These are phyloP conservation scores for Leishmania tropica DNA, from an alignment of 208 protist genomes.

Conservation along the genomic window DNA sequence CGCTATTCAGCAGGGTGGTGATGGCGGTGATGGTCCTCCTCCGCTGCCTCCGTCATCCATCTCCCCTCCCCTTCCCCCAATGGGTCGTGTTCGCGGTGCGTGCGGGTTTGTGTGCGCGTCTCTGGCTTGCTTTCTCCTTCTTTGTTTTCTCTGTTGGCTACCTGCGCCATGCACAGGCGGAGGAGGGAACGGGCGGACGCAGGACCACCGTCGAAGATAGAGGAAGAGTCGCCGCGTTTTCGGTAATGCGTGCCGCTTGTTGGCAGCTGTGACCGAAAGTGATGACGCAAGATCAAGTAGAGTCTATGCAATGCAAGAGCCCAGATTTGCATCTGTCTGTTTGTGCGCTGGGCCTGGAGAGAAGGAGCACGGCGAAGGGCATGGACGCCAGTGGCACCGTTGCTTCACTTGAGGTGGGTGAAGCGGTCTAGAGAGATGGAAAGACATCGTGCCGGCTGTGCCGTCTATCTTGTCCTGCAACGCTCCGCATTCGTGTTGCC, in stretches of 20 bases:
- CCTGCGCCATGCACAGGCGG: neutral
- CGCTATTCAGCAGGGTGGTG: neutral
- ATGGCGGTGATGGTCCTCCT: neutral
- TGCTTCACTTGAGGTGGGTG: neutral
- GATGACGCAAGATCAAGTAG: neutral
- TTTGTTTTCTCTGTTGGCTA: neutral
- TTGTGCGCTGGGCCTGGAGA: neutral
- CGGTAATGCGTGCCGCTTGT: neutral
- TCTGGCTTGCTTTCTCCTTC: neutral
- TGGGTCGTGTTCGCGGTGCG: neutral
- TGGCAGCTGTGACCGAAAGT: neutral
- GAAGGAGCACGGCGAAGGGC: neutral
- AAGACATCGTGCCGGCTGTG: neutral
- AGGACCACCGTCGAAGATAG: neutral
- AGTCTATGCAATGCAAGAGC: neutral
- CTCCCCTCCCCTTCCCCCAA: too few relatives aligned
- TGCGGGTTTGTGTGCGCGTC: neutral
- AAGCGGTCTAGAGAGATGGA: neutral
- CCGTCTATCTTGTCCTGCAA: neutral
- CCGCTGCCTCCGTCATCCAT: neutral
- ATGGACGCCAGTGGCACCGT: neutral
- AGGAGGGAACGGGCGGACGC: neutral
- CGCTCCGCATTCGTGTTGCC: neutral
- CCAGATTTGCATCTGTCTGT: neutral
- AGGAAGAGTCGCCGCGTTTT: neutral